Conservation (phyloP, 2,329 filamentous ascomycete genomes). For the Arthrinium puccinioides region DNA sequence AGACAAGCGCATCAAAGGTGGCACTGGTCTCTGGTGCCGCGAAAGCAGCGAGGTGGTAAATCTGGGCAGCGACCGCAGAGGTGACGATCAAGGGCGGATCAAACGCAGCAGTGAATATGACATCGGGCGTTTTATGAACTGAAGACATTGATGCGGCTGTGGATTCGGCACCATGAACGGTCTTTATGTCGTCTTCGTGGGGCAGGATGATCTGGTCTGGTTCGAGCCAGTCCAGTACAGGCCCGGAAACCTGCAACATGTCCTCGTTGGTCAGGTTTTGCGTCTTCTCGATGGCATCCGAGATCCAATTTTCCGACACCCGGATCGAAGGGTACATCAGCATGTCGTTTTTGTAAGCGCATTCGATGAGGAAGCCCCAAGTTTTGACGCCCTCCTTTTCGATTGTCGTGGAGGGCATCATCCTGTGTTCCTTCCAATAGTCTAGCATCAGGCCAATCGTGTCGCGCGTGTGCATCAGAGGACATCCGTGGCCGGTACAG, state of each 20-base stretch:
- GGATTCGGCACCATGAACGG: constrained; percentile 46
- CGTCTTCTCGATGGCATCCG: constrained; percentile 55
- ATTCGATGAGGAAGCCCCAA: constrained; percentile 65
- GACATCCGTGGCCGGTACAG: constrained; percentile 63
- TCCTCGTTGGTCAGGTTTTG: constrained; percentile 34
- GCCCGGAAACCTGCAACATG: constrained; percentile 25
- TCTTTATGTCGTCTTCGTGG: constrained; percentile 35
- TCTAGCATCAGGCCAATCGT: constrained; percentile 65
- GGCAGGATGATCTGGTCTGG: constrained; percentile 57
- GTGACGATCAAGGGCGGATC: constrained; percentile 69
- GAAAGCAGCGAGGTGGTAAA: constrained; percentile 50
- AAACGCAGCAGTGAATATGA: constrained; percentile 68
- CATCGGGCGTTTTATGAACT: constrained; percentile 54
- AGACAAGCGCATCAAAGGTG: constrained; percentile 51
- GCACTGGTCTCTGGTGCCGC: constrained; percentile 31
- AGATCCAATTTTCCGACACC: constrained; percentile 69
- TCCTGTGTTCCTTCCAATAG: constrained; percentile 65
- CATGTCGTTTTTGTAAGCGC: constrained; percentile 37
- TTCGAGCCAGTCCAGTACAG: constrained; percentile 63
- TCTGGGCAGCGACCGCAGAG: constrained; percentile 52
- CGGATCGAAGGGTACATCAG: constrained; percentile 52
- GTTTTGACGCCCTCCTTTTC: constrained; percentile 36
- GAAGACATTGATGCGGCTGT: constrained; percentile 34
- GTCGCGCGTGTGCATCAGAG: constrained; percentile 61
- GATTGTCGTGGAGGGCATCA: constrained; percentile 30